phyloP scores from a whole-genome alignment of 345 rosid genomes.

The Hibiscus mutabilis region DNA sequence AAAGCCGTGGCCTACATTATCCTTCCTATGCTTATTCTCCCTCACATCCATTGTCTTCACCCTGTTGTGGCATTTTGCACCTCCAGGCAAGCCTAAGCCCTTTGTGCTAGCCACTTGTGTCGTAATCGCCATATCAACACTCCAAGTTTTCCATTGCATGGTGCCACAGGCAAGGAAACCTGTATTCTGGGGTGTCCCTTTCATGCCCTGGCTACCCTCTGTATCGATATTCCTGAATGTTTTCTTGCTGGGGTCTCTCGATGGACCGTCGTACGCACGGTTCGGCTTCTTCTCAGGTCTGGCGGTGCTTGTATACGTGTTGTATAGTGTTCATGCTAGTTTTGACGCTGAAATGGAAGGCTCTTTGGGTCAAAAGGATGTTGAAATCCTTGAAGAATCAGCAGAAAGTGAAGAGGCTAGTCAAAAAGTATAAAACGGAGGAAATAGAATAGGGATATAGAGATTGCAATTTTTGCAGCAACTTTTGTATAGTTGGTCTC shows the following conservation, averaged over 20 bases:
- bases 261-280: constrained; percentile 54
- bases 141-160: constrained; percentile 41
- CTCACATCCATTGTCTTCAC: constrained; percentile 51
- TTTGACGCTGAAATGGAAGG: constrained; percentile 60
- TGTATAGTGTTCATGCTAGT: constrained; percentile 89
- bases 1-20: constrained; percentile 66
- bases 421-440: constrained; percentile 32
- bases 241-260: constrained; percentile 68
- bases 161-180: constrained; percentile 70
- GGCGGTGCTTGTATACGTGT: constrained; percentile 34
- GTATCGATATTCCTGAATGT: constrained; percentile 73
- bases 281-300: constrained; percentile 46
- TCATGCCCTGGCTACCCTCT: constrained; percentile 90
- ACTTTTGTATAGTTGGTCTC: constrained; percentile 14
- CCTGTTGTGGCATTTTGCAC: constrained; percentile 61
- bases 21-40: constrained; percentile 62
- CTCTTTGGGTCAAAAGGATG: constrained; percentile 32
- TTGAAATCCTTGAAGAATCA: constrained; percentile 33
- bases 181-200: constrained; percentile 78
- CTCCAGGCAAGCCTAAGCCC: constrained; percentile 44
- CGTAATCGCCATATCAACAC: constrained; percentile 32
- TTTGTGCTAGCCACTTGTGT: constrained; percentile 42
- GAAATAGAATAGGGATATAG: constrained; percentile 3
- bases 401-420: constrained; percentile 23
- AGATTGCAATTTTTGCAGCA: not conserved